Evolutionary conservation across 2,329 filamentous ascomycete species (phyloP).

Genomic region (Huntiella moniliformis): DNA sequence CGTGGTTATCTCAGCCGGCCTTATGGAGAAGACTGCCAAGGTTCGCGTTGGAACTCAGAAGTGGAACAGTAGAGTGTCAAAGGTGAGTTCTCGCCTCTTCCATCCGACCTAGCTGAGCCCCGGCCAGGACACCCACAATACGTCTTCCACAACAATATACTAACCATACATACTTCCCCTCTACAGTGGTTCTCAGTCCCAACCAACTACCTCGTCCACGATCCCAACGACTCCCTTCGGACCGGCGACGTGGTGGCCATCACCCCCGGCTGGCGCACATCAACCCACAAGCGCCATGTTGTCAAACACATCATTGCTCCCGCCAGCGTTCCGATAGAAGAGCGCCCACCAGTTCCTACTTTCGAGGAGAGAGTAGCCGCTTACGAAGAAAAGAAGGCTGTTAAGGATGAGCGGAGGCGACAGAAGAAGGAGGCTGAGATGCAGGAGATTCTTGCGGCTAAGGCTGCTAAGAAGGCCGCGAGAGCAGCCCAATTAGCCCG

Average conservation of each 20-base stretch:
- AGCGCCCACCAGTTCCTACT: constrained; percentile 46
- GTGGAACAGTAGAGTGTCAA: constrained; percentile 56
- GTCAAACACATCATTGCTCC: constrained; percentile 59
- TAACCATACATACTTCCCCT: neutral
- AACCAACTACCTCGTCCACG: constrained; percentile 53
- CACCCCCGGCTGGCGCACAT: constrained; percentile 43
- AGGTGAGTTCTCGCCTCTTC: constrained; percentile 29
- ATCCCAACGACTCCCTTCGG: constrained; percentile 54
- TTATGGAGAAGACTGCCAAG: constrained; percentile 64
- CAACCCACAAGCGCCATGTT: constrained; percentile 51
- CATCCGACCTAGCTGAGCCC: too few relatives aligned
- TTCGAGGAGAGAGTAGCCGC: constrained; percentile 39
- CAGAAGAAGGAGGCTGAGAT: constrained; percentile 17
- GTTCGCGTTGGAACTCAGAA: constrained; percentile 51
- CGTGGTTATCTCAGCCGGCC: constrained; percentile 58
- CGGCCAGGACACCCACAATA: neutral
- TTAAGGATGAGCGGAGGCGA: constrained; percentile 37
- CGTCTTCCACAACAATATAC: neutral
- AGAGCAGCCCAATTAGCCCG: neutral
- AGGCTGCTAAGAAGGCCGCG: constrained; percentile 6
- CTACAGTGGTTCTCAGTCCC: constrained; percentile 38
- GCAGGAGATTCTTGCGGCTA: constrained; percentile 6
- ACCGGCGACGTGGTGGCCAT: constrained; percentile 61
- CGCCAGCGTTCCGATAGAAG: constrained; percentile 39
- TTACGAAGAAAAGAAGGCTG: constrained; percentile 33